Base-by-base conservation (phyloP, 768 basidiomycete species). In the Sporobolomyces pararoseus region DNA sequence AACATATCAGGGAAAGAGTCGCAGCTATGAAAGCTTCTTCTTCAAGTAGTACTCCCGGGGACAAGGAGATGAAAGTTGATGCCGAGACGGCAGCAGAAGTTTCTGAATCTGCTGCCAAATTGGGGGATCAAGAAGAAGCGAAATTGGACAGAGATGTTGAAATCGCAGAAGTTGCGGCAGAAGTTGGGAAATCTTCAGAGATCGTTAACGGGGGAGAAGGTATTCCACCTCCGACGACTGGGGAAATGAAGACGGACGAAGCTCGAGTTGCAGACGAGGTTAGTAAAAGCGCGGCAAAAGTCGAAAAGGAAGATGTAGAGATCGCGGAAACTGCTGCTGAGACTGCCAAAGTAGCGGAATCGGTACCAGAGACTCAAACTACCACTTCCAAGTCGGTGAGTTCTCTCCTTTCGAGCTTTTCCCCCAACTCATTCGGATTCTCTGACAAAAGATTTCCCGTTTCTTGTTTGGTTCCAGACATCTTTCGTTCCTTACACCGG, bases 1-100 rank as follows among this genome's bases (percentile, higher is more conserved):
- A 51, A 49, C 49, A 60, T 39, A 64, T 74, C 16, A 61, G 72
- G 14, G 68, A 74, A 55, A 62, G 72, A 7, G 72, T 74, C n/a
- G 65, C 66, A 39, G 68, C 68, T 64, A 66, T 66, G 57, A 70
- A 60, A 58, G 55, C 51, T n/a, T 31, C 63, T 13, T 39, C 37
- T 23, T 16, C 57, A n/a, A n/a, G n/a, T n/a, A n/a, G n/a, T n/a
- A n/a, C n/a, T n/a, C n/a, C n/a, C n/a, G n/a, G n/a, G n/a, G 68
- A 69, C 39, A 39, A 35, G 35, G 62, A 58, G 44, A 61, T 64
- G 51, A 16, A 66, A 44, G 65, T 57, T 31, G n/a, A n/a, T n/a
- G 65, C 69, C 2, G 69, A 65, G 7, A 60, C 63, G 1, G 70
- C 70, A 0, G 65, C 50, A 1, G 66, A 72, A 47, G 71, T 67